Evolutionary conservation across 306 rosid species (phyloP).

Genomic region (Delonix regia): DNA sequence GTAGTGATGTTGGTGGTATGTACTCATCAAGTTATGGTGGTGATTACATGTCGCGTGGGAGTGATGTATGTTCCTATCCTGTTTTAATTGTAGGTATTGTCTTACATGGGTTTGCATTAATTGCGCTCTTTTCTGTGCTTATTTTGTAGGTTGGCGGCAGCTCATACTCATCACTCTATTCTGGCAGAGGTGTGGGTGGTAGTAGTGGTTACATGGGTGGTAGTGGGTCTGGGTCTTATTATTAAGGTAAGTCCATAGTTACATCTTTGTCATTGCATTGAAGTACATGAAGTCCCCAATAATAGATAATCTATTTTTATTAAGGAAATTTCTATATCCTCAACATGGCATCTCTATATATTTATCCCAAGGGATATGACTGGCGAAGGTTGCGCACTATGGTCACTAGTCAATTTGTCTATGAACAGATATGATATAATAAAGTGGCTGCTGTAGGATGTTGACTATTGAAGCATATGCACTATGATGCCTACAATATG

Average conservation of each 20-base stretch:
- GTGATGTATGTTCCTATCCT: slow-evolving; percentile 66
- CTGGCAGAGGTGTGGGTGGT: slow-evolving; percentile 76
- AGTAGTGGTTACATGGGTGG: slow-evolving; percentile 81
- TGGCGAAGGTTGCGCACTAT: slow-evolving; percentile 57
- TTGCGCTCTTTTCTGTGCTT: slow-evolving; percentile 13
- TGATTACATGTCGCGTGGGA: slow-evolving; percentile 75
- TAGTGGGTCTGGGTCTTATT: slow-evolving; percentile 84
- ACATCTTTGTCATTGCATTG: background rate
- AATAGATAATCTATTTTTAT: slow-evolving; percentile 27
- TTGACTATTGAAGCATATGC: slow-evolving; percentile 61
- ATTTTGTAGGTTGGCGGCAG: slow-evolving; percentile 73
- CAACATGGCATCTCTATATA: slow-evolving; percentile 50
- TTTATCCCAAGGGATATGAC: slow-evolving; percentile 47
- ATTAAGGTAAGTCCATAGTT: slow-evolving; percentile 65
- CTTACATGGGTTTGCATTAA: slow-evolving; percentile 7
- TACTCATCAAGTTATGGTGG: slow-evolving; percentile 89
- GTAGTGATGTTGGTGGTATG: slow-evolving; percentile 67
- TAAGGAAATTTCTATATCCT: slow-evolving; percentile 42
- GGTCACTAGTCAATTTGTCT: slow-evolving; percentile 76
- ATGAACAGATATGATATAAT: slow-evolving; percentile 72
- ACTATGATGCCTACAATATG: slow-evolving; percentile 52
- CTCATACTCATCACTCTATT: slow-evolving; percentile 76
- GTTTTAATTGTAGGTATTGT: slow-evolving; percentile 13
- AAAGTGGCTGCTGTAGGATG: slow-evolving; percentile 78
- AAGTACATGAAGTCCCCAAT: background rate